These are phyloP conservation scores for Epichloe coenophiala DNA, from an alignment of 2,329 filamentous ascomycete genomes.

Conservation along the genomic window DNA sequence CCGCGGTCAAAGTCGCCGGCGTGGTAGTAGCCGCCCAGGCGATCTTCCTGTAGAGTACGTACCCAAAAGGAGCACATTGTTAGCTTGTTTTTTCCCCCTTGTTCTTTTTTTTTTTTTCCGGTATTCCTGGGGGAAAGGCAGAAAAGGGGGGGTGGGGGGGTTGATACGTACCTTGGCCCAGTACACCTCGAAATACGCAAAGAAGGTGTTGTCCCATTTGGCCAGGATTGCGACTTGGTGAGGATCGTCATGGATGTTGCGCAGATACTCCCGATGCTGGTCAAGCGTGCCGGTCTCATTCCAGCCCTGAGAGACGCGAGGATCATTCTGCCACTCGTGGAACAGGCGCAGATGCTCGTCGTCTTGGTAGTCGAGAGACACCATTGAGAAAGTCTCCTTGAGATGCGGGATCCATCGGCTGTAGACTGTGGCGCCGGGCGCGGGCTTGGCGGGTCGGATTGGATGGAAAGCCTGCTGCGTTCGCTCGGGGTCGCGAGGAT, in stretches of 20 bases:
- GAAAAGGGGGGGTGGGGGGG: no score
- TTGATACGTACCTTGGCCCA: constrained; percentile 51
- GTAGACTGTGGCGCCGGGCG: constrained; percentile 53
- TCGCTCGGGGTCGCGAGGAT: constrained; percentile 26
- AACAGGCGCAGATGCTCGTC: constrained; percentile 51
- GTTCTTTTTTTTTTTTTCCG: not conserved
- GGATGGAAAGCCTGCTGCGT: constrained; percentile 51
- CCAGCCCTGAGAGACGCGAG: constrained; percentile 63
- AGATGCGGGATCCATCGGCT: constrained; percentile 64
- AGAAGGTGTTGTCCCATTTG: constrained; percentile 53
- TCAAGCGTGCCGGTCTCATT: constrained; percentile 59
- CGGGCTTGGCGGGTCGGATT: constrained; percentile 52
- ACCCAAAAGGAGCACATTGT: not conserved
- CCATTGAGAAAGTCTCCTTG: constrained; percentile 59
- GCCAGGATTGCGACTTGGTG: constrained; percentile 56
- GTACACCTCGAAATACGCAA: constrained; percentile 67
- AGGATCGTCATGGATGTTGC: constrained; percentile 46
- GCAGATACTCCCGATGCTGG: constrained; percentile 41
- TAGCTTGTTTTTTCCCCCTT: no score
- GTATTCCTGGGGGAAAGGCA: not conserved
- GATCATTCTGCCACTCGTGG: constrained; percentile 69
- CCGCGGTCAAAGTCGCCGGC: constrained; percentile 44
- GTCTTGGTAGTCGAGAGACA: constrained; percentile 51
- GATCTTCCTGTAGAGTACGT: constrained; percentile 31
- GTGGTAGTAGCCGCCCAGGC: constrained; percentile 41